Base-by-base conservation (phyloP, 2,329 filamentous ascomycete species). In the Calonectria pseudoreteaudii region DNA sequence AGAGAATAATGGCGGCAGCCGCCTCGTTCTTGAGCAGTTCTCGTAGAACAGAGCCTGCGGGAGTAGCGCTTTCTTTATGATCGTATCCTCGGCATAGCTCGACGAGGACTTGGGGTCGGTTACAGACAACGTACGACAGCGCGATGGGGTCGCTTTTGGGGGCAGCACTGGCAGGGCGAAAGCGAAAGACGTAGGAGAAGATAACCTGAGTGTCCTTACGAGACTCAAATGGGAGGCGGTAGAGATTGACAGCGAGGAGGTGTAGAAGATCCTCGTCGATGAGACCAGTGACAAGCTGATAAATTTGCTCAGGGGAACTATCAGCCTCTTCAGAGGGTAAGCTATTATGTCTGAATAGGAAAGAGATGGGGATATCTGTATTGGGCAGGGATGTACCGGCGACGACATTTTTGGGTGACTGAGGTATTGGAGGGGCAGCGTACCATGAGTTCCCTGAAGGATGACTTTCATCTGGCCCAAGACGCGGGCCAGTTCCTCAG, bases 161-260 rank as follows among this genome's bases (percentile, higher is more conserved):
- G 26, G 93, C 91, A 2, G 90, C 91, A 53, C 90, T 91, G 52
- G 91, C 88, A 8, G 94, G 94, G 76, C 94, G 94, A 88, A 97
- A 98, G 77, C 96, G 94, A 83, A 98, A 95, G 78, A 97, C 94
- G 84, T 96, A 97, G 50, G 95, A 98, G 86, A 98, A 97, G 83
- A 98, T 97, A 76, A 97, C 94, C 84, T 98, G 96, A 16, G 95
- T 94, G 82, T 98, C 96, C 87, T 98, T 98, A 81, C 96, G 93
- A 47, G 96, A 95, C 87, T 99, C 97, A 87, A 99, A 99, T 0
- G 96, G 95, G 6, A 99, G 90, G 66, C 93, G 91, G 85, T 95
- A 92, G 58, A 99, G 93, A 82, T 94, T 94, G 74, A 93, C 90
- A 26, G 96, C 95, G 72, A 99, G 93, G 66, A 94, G 89, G 80